Evolutionary conservation across 1,139 yeast species (phyloP).

Genomic region (Spathaspora sp.): DNA sequence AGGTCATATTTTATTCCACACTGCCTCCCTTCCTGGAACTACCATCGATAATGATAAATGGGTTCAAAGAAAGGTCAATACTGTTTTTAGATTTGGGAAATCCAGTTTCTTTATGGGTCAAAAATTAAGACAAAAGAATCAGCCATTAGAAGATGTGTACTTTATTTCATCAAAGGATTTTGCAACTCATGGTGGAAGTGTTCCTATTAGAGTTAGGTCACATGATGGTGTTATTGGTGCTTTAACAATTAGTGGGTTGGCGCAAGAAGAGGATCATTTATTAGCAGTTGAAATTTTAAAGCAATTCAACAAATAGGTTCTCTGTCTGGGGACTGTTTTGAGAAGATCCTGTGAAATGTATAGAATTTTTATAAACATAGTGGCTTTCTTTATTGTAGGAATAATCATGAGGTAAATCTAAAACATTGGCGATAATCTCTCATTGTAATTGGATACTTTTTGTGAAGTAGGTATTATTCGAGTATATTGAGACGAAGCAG

Average conservation of each 20-base stretch:
- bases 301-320: constrained; percentile 2
- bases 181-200: constrained; percentile 64
- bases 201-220: constrained; percentile 49
- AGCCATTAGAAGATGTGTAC: constrained; percentile 38
- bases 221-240: constrained; percentile 52
- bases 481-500: no score
- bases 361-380: background rate
- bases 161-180: constrained; percentile 46
- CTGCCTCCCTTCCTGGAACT: constrained; percentile 43
- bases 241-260: constrained; percentile 60
- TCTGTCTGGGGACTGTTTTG: no score
- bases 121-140: constrained; percentile 33
- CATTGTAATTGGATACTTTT: background rate
- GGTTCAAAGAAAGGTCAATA: constrained; percentile 54
- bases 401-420: background rate
- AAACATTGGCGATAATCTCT: background rate
- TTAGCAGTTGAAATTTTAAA: constrained; percentile 29
- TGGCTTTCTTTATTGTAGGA: background rate
- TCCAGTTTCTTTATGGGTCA: constrained; percentile 57
- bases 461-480: no score
- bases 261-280: constrained; percentile 47
- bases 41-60: constrained; percentile 57
- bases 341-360: no score
- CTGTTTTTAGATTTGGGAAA: constrained; percentile 52
- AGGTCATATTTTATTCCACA: constrained; percentile 55